A percentile compares a stretch with the other conserved stretches of the same genome.
These are phyloP conservation scores for Aspergillus tamarii DNA, from an alignment of 2,329 filamentous ascomycete species.

Conservation along the genomic window DNA sequence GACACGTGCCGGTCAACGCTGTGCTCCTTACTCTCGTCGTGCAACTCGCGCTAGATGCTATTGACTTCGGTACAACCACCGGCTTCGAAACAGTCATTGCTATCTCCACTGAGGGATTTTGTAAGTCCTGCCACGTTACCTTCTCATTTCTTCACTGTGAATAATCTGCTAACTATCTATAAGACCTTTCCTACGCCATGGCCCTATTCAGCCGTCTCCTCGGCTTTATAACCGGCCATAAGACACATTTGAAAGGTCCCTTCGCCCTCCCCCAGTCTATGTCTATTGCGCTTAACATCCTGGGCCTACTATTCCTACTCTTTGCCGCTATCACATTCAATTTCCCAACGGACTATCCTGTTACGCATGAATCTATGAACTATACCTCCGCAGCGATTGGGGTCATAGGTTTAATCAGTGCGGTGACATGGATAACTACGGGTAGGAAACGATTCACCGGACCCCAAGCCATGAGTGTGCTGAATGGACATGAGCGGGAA, in stretches of 20 bases:
- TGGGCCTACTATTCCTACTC: constrained; percentile 56
- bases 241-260: constrained; percentile 39
- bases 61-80: constrained; percentile 59
- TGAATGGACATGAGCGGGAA: constrained; percentile 8
- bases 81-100: constrained; percentile 61
- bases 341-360: constrained; percentile 55
- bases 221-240: constrained; percentile 48
- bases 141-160: neutral
- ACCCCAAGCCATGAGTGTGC: constrained; percentile 35
- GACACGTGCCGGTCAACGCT: constrained; percentile 54
- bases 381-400: constrained; percentile 61
- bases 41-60: constrained; percentile 58
- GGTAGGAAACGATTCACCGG: constrained; percentile 56
- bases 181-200: constrained; percentile 61
- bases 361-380: constrained; percentile 61
- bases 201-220: constrained; percentile 56
- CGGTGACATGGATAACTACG: constrained; percentile 57
- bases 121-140: constrained; percentile 32
- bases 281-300: constrained; percentile 50
- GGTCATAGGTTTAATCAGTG: constrained; percentile 55
- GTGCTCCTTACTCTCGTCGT: constrained; percentile 52
- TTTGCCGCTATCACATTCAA: constrained; percentile 62
- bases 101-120: constrained; percentile 62
- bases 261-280: constrained; percentile 50
- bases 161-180: neutral